Evolutionary conservation across 768 basidiomycete species (phyloP).

Genomic region (Coprinellus micaceus): DNA sequence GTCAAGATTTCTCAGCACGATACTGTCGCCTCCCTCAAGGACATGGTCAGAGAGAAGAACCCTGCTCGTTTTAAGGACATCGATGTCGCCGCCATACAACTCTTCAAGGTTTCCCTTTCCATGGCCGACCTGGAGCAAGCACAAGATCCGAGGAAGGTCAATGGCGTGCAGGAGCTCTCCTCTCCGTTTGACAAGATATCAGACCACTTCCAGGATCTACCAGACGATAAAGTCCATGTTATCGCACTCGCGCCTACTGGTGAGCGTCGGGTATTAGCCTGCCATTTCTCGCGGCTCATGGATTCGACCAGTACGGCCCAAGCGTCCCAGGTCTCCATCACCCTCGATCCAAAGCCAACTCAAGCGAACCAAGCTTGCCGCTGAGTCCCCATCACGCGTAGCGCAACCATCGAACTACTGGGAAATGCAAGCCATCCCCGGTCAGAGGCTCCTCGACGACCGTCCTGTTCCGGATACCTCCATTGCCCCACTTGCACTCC

Average conservation of each 20-base stretch:
- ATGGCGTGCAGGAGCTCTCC: background rate
- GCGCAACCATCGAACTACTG: background rate
- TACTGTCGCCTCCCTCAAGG: background rate
- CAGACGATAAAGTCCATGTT: no score
- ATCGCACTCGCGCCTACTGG: no score
- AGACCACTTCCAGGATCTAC: background rate
- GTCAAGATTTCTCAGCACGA: background rate
- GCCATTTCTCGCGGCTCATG: no score
- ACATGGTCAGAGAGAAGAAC: background rate
- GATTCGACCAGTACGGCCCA: background rate
- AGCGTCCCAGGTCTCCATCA: no score
- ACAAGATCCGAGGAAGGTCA: background rate
- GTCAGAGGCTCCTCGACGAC: slow-evolving; percentile 19
- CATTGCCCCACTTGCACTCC: slow-evolving; percentile 15
- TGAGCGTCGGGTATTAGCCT: no score
- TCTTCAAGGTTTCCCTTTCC: background rate
- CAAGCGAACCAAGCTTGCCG: background rate
- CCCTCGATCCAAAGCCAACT: background rate
- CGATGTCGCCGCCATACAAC: background rate
- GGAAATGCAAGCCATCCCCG: background rate
- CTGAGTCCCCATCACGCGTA: background rate
- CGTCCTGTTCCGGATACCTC: slow-evolving; percentile 16
- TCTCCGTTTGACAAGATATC: background rate
- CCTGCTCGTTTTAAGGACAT: background rate
- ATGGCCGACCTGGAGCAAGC: background rate